phyloP scores from a whole-genome alignment of 1,284 basidiomycete species.

The Ustilago sp. region DNA sequence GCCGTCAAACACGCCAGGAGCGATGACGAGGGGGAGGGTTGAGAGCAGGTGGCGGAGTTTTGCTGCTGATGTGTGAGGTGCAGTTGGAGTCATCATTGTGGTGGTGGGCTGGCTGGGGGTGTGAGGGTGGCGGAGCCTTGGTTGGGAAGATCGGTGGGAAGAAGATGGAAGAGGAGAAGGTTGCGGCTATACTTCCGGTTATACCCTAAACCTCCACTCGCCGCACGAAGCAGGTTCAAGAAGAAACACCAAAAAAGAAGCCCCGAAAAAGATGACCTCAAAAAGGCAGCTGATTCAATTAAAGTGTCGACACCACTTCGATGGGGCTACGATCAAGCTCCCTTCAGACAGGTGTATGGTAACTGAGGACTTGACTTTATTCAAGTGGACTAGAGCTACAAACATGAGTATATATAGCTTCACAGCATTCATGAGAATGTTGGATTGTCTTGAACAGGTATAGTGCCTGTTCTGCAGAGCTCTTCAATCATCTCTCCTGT shows the following conservation, averaged over 20 bases:
- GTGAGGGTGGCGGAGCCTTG: background rate
- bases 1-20: constrained; percentile 79
- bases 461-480: no score
- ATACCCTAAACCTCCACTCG: background rate
- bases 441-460: no score
- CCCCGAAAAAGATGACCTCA: background rate
- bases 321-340: no score
- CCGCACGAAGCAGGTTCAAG: no score
- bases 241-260: background rate
- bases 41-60: constrained; percentile 30
- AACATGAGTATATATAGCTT: no score
- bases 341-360: no score
- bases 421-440: no score
- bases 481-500: no score
- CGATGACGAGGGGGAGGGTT: constrained; percentile 25
- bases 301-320: no score
- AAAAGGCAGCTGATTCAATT: background rate
- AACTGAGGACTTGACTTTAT: no score
- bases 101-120: background rate
- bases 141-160: background rate
- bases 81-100: background rate
- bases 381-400: no score
- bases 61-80: constrained; percentile 27
- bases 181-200: constrained; percentile 22
- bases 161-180: background rate